phyloP scores from a whole-genome alignment of 2,329 filamentous ascomycete genomes.

The Chaetomium olivaceum region DNA sequence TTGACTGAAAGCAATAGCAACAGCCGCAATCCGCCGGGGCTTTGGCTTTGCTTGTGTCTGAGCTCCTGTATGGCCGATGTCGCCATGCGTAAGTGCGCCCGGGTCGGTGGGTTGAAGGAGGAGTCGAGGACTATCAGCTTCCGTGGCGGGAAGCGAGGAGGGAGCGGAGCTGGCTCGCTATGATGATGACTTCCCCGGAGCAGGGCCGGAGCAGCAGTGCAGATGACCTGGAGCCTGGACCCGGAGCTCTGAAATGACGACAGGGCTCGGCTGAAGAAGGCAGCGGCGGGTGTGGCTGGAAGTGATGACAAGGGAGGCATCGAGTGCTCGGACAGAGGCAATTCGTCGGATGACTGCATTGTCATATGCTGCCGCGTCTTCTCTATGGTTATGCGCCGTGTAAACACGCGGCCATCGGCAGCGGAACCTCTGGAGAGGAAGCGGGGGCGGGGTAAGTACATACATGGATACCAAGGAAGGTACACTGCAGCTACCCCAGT shows the following conservation, averaged over 20 bases:
- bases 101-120: constrained; percentile 68
- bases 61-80: constrained; percentile 46
- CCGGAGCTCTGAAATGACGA: constrained; percentile 46
- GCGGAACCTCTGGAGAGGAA: background rate
- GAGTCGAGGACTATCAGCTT: constrained; percentile 63
- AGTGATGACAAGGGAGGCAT: constrained; percentile 22
- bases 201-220: constrained; percentile 40
- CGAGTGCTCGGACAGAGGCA: background rate
- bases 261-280: constrained; percentile 49
- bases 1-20: constrained; percentile 62
- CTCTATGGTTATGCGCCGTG: background rate
- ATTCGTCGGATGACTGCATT: constrained; percentile 5
- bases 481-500: too few species aligned
- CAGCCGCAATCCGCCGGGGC: constrained; percentile 42
- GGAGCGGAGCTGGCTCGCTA: constrained; percentile 17
- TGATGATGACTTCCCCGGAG: constrained; percentile 12
- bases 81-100: constrained; percentile 61
- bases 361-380: background rate
- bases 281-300: constrained; percentile 36
- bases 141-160: constrained; percentile 28
- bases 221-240: constrained; percentile 49
- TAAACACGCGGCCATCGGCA: background rate
- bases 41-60: constrained; percentile 17
- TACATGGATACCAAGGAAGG: too few species aligned
- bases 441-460: background rate